Evolutionary conservation across 306 rosid genomes (phyloP), one percentile per base, ranked within the genome.

Genomic region (Parietaria judaica): DNA sequence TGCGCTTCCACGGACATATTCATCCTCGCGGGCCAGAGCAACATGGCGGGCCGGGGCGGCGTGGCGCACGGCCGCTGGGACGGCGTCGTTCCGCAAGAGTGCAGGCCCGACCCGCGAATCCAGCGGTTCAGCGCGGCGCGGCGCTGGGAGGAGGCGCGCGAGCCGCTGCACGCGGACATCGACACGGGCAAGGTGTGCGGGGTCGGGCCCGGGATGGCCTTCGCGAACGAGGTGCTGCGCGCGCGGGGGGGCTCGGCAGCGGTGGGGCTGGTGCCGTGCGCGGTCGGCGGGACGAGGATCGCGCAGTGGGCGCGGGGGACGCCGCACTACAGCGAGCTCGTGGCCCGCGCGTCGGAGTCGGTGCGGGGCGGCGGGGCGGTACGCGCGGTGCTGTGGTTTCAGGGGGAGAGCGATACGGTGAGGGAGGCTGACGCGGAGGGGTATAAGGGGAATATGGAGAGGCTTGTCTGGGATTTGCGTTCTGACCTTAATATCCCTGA

Each of bases 11-110:
- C 13, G 55, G 75, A 70, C 67, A 70, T 86, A 1, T 83, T 83
- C 64, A 64, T 86, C 16, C 70, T 86, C 8, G 86, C 72, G 1
- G 94, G 89, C 3, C 89, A 83, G 59, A 86, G 94, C 78, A 86
- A 86, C 83, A 86, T 86, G 86, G 89, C 83, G 8, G 94, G 94
- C 1, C 74, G 80, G 1, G 89, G 94, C 6, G 85, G 84, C 1
- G 86, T 86, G 15, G 8, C 2, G 0, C 60, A 36, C 1, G 70
- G 75, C 0, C 70, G 66, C 47, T 78, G 83, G 80, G 71, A 78
- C 47, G 71, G 76, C 0, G 15, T 66, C 9, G 71, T 78, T 10
- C 89, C 83, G 3, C 54, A 51, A 0, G 70, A 73, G 54, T 77
- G 82, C 72, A 14, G 13, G n/a, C 77, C 86, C n/a, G 51, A 66